These are phyloP conservation scores for Lipomyces kockii DNA, from an alignment of 805 yeast species.

Conservation along the genomic window DNA sequence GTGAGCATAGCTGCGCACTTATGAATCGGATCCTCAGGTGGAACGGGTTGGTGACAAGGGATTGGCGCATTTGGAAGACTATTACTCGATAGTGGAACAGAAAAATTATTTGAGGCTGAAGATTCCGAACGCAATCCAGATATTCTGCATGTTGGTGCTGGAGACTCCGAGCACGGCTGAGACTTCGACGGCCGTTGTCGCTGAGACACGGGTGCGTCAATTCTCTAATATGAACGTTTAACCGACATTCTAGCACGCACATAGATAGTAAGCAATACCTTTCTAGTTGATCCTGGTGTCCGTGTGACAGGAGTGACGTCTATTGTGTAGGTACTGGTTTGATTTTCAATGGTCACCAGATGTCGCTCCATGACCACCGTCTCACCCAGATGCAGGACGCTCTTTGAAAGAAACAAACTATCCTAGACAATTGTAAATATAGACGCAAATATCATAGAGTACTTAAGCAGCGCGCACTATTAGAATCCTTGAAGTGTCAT, in stretches of 20 bases:
- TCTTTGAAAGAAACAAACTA: constrained; percentile 25
- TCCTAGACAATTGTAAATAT: constrained; percentile 12
- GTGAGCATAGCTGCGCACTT: neutral
- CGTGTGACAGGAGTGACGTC: constrained; percentile 19
- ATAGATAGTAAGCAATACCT: neutral
- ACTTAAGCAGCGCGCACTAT: constrained; percentile 33
- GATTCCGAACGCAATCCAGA: neutral
- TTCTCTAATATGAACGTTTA: neutral
- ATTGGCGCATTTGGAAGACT: neutral
- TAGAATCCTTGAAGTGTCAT: constrained; percentile 41
- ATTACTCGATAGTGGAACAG: neutral
- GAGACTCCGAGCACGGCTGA: neutral
- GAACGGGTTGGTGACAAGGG: neutral
- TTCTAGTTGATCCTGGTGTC: neutral
- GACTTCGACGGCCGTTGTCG: neutral
- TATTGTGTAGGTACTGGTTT: constrained; percentile 12
- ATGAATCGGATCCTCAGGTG: neutral
- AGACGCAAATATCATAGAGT: neutral
- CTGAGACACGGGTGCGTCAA: neutral
- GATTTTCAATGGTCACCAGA: constrained; percentile 41
- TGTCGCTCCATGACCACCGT: constrained; percentile 39
- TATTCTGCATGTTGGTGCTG: neutral
- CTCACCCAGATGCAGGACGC: constrained; percentile 34
- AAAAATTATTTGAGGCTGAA: neutral
- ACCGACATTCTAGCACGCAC: neutral